Base-by-base conservation (phyloP, 139 green algal genomes). In the Pseudopediastrum boryanum region DNA sequence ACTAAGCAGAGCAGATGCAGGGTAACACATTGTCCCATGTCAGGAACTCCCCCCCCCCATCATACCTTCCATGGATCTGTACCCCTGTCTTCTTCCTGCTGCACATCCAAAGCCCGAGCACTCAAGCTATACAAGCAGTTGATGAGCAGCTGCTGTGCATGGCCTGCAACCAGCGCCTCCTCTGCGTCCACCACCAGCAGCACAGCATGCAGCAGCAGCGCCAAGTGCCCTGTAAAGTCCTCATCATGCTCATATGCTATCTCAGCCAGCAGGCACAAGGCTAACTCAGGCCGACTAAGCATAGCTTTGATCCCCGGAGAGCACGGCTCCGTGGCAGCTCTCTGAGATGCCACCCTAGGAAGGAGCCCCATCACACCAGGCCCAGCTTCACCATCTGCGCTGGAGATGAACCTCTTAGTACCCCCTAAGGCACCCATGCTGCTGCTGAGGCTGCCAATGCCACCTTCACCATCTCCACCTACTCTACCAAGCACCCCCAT, bases 181-280 rank as follows among this genome's bases (percentile, higher is more conserved):
- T 76, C 64, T 42, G 62, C 51, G 54, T 77, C 77, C 46, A 58
- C 41, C 29, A 65, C 39, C 64, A 84, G 44, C 58, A 85, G 16
- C 12, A 85, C 84, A 25, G 85, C 79, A 70, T 98, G 94, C 44
- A 96, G 85, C 38, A 98, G 85, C 27, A 94, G 81, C 38, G 92
- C 87, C 54, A 98, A 77, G 81, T 98, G 94, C 9, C 69, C 78
- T 2, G 87, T 83, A 50, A 98, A 89, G 71, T 96, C 92, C 67
- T 94, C 94, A 25, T 95, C 91, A 59, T 97, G 94, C 79, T 98
- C 94, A 44, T 92, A 96, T 0, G 92, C 93, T 39, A 98, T 63
- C 74, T 81, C 74, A 19, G 74, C 73, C 7, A 81, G 62, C 67
- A 98, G 86, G 76, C 94, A 96, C 72, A 98, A 83, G 23, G 93